Conservation (phyloP, 2,329 filamentous ascomycete species). For the Furcasterigmium furcatum region DNA sequence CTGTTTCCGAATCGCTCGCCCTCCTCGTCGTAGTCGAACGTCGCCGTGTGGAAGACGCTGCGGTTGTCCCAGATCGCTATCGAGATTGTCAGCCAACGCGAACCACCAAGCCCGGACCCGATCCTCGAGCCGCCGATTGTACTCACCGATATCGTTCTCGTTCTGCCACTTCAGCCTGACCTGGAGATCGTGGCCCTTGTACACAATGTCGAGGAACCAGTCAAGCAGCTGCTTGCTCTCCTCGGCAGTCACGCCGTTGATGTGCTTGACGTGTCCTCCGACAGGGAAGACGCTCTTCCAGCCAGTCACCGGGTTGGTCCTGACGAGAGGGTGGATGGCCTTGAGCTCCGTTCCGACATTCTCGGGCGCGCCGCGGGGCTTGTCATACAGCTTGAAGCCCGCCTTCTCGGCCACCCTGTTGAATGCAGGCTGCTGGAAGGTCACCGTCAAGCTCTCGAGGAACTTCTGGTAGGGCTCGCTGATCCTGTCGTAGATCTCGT, state of each 20-base stretch:
- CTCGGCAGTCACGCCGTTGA: constrained; percentile 38
- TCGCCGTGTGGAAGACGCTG: constrained; percentile 55
- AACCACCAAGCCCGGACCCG: too few relatives aligned
- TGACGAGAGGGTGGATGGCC: constrained; percentile 52
- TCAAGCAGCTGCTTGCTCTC: constrained; percentile 38
- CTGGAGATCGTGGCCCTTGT: constrained; percentile 46
- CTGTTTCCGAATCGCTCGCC: constrained; percentile 49
- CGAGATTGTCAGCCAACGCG: neutral
- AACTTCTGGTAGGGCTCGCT: constrained; percentile 47
- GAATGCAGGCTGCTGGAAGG: constrained; percentile 35
- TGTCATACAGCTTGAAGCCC: constrained; percentile 25
- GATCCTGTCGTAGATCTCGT: constrained; percentile 57
- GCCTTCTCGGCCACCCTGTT: constrained; percentile 26
- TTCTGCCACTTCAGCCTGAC: constrained; percentile 43
- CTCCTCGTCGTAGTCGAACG: constrained; percentile 51
- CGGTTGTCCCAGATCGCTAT: constrained; percentile 60
- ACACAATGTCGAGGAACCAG: constrained; percentile 36
- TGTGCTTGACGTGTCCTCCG: constrained; percentile 33
- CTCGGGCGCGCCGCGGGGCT: constrained; percentile 25
- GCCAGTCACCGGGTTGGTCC: constrained; percentile 60
- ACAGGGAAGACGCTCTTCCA: constrained; percentile 49
- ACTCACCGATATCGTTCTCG: constrained; percentile 31
- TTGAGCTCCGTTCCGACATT: constrained; percentile 47
- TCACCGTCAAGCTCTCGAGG: constrained; percentile 48
- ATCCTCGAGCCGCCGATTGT: too few relatives aligned